phyloP scores from a whole-genome alignment of 2,329 filamentous ascomycete genomes.

The Blumeriella jaapii region DNA sequence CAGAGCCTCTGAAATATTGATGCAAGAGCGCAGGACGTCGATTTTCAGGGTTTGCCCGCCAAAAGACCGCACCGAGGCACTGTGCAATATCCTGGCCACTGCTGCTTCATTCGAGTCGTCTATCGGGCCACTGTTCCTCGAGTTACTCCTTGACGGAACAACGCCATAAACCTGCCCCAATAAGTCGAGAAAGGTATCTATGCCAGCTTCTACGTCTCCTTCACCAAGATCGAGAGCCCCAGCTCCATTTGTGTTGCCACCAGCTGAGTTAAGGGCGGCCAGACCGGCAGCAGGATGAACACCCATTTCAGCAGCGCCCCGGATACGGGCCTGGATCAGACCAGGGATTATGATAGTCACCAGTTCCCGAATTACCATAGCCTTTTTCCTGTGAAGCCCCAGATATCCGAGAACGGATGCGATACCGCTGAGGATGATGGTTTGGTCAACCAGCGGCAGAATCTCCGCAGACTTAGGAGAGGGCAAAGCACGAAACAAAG shows the following conservation, averaged over 20 bases:
- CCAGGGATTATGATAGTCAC: slow-evolving; percentile 73
- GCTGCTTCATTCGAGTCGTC: slow-evolving; percentile 41
- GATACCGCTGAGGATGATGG: slow-evolving; percentile 74
- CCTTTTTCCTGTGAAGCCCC: slow-evolving; percentile 79
- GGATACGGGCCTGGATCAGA: slow-evolving; percentile 79
- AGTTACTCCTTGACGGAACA: slow-evolving; percentile 27
- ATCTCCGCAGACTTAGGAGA: slow-evolving; percentile 49
- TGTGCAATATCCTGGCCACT: slow-evolving; percentile 45
- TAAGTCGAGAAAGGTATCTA: slow-evolving; percentile 50
- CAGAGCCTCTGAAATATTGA: slow-evolving; percentile 86
- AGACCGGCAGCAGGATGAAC: slow-evolving; percentile 88
- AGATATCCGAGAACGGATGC: slow-evolving; percentile 73
- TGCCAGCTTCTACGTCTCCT: slow-evolving; percentile 52
- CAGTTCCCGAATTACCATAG: slow-evolving; percentile 77
- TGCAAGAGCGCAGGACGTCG: slow-evolving; percentile 78
- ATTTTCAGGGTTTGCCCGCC: slow-evolving; percentile 74
- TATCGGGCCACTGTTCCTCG: slow-evolving; percentile 7
- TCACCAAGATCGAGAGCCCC: slow-evolving; percentile 50
- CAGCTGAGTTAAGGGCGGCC: slow-evolving; percentile 52
- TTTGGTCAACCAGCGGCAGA: slow-evolving; percentile 63
- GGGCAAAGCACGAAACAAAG: slow-evolving; percentile 61
- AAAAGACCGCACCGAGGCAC: slow-evolving; percentile 51
- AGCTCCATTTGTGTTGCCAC: slow-evolving; percentile 38
- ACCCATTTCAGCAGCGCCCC: slow-evolving; percentile 90
- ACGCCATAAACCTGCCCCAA: slow-evolving; percentile 54